phyloP scores from a whole-genome alignment of 768 basidiomycete species.

The Tylopilus rubrobrunneus region DNA sequence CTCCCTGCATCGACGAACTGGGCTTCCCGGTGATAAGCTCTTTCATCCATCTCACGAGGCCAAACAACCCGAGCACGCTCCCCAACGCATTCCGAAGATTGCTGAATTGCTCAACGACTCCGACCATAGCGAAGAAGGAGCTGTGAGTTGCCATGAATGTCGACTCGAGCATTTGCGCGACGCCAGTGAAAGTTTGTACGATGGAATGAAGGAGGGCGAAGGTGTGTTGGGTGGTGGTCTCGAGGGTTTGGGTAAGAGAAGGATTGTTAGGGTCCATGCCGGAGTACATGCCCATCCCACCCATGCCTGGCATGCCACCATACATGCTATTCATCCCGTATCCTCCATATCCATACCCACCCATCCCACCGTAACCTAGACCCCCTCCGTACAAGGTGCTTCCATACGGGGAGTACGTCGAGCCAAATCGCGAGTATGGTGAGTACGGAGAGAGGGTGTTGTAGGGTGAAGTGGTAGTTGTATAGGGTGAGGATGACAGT shows the following conservation, averaged over 20 bases:
- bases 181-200: slow-evolving; percentile 91
- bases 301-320: slow-evolving; percentile 36
- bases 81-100: slow-evolving; percentile 90
- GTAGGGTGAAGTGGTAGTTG: slow-evolving; percentile 38
- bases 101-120: slow-evolving; percentile 92
- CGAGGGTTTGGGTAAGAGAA: slow-evolving; percentile 82
- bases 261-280: slow-evolving; percentile 50
- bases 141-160: slow-evolving; percentile 98
- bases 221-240: slow-evolving; percentile 85
- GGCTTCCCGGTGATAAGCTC: slow-evolving; percentile 51
- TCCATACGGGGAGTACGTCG: slow-evolving; percentile 35
- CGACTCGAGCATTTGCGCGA: slow-evolving; percentile 95
- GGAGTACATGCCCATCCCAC: slow-evolving; percentile 36
- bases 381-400: slow-evolving; percentile 32
- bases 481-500: slow-evolving; percentile 33
- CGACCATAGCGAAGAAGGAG: slow-evolving; percentile 94
- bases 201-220: slow-evolving; percentile 92
- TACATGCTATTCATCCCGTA: slow-evolving; percentile 53
- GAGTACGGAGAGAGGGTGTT: slow-evolving; percentile 49
- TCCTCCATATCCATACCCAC: slow-evolving; percentile 39
- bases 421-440: slow-evolving; percentile 35
- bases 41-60: slow-evolving; percentile 81
- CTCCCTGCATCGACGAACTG: slow-evolving; percentile 47
- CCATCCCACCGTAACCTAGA: slow-evolving; percentile 41
- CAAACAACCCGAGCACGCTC: slow-evolving; percentile 90